Base-by-base conservation (phyloP, 176 grass and related monocot genomes). In the Triticum timopheevii region DNA sequence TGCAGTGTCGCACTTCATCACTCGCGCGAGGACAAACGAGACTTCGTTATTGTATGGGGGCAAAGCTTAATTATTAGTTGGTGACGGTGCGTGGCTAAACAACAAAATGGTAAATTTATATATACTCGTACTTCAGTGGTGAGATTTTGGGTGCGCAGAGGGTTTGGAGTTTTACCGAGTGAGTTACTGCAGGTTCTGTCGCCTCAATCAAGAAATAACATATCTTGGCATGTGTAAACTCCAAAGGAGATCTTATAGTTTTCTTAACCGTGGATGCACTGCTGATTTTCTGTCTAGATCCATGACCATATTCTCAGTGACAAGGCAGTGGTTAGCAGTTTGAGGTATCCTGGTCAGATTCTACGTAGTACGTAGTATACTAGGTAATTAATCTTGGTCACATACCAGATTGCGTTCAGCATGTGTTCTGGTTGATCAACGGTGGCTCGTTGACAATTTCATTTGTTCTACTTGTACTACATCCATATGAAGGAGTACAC, bases 1-100 rank as follows among this genome's bases (percentile, higher is more conserved):
- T 80, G 67, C 0, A 49, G 59, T 67, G 89, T 87, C 79, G 80
- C 89, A 33, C 56, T 83, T 30, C 28, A 30, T 72, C 58, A 30
- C 15, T 59, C 65, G 3, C 13, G 58, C 84, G 10, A 68, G 58
- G 76, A 91, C 85, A 91, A 76, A 87, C 0, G 19, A 7, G 31
- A 15, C 6, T 35, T 30, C 49, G 65, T 68, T 76, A 79, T 81
- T 50, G 12, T 76, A 56, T 19, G 30, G 39, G 67, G 27, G 35
- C 4, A 6, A 24, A 69, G 35, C 27, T 58, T 58, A 58, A 20
- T 34, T 56, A 17, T 47, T 54, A n/a, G 31, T 34, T 17, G 73
- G 12, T 63, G 73, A 79, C 73, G 61, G 81, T 8, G 72, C 49
- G 35, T 39, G n/a, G 88, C 62, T 44, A 83, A 28, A 3, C 73